Percentiles rank a stretch among this genome's conserved stretches.
These are phyloP conservation scores for Diophrys appendiculata DNA, from an alignment of 73 alveolate species.

Conservation along the genomic window DNA sequence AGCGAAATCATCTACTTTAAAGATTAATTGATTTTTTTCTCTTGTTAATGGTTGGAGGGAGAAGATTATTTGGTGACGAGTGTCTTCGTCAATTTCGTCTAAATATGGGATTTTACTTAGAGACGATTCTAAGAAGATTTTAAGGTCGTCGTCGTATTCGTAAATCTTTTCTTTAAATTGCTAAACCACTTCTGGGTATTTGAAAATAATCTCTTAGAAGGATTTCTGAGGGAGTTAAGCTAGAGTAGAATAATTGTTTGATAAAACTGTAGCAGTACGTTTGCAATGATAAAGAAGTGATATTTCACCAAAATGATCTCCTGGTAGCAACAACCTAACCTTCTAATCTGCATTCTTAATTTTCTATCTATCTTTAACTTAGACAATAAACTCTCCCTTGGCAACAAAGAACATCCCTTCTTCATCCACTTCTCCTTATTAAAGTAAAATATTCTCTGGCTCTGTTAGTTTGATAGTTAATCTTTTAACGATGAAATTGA, in stretches of 20 bases:
- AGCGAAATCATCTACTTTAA: constrained; percentile 26
- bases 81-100: constrained; percentile 12
- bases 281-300: constrained; percentile 10
- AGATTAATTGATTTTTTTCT: constrained; percentile 20
- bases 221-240: constrained; percentile 1
- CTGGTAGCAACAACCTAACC: constrained; percentile 36
- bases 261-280: constrained; percentile 80
- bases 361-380: constrained; percentile 52
- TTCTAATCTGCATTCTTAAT: too few relatives aligned
- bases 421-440: constrained; percentile 34
- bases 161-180: constrained; percentile 30
- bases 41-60: constrained; percentile 22
- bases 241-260: constrained; percentile 70
- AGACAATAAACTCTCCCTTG: constrained; percentile 59
- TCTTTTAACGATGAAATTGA: constrained; percentile 23
- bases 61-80: constrained; percentile 46
- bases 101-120: constrained; percentile 27
- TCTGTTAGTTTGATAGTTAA: constrained; percentile 36
- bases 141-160: constrained; percentile 43
- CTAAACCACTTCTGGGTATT: constrained; percentile 34
- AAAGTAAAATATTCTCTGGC: too few relatives aligned
- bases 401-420: constrained; percentile 51
- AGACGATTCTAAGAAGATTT: constrained; percentile 37
- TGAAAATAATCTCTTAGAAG: constrained; percentile 32
- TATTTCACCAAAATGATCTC: constrained; percentile 49